Base-by-base conservation (phyloP, 352 stramenopile species). In the Plasmopara muralis region DNA sequence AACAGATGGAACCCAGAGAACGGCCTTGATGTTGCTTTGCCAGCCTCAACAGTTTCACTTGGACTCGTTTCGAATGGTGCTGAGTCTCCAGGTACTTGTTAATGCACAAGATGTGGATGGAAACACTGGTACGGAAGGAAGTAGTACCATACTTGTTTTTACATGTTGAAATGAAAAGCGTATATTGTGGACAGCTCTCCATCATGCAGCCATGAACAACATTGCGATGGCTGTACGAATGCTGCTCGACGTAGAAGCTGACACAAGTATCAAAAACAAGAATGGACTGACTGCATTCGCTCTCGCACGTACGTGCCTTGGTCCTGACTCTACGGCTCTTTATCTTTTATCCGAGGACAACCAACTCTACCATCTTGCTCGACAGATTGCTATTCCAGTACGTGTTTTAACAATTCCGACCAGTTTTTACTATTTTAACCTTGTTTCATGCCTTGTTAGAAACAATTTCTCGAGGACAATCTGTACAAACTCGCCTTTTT, bases 51-150 rank as follows among this genome's bases (percentile, higher is more conserved):
- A 74, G 29, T 89, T 91, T 60, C 77, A 91, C 47, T 72, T 91
- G 56, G 81, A 91, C 51, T 81, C 81, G 40, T 85, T 86, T 35
- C 77, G 81, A 30, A 91, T 91, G 81, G 71, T 91, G 28, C 59
- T 89, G 18, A 86, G 77, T 62, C 76, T 91, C 2, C 70, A 74
- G 46, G 70, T 72, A n/a, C 39, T 52, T 4, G 45, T 87, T 3
- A 68, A 91, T 29, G 49, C 65, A 9, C 65, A 78, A 38, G 81
- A 91, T 50, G 41, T 60, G 0, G 66, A 84, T 18, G 78, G 81
- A 35, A 89, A 91, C 51, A 88, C 81, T 20, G 74, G 80, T 88
- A 63, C 37, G n/a, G 1, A 41, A 16, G 37, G 5, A 1, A 2
- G 8, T 35, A 5, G 10, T 35, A 12, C 31, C 5, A 38, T 14